phyloP scores from a whole-genome alignment of 2,329 filamentous ascomycete species.

The Aspergillus neoniger region DNA sequence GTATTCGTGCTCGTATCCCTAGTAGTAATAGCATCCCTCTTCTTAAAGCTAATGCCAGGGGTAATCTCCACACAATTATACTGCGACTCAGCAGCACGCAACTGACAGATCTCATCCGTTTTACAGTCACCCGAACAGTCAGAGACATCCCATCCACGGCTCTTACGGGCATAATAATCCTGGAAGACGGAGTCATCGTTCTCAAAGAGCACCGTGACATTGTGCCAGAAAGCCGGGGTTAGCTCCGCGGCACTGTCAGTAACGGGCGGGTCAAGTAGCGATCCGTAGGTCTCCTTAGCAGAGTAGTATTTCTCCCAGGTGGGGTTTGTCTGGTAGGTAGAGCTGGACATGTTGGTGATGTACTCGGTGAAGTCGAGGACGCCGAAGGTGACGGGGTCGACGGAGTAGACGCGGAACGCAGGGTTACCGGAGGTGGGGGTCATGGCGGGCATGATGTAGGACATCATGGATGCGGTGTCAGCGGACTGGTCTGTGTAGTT shows the following conservation, averaged over 20 bases:
- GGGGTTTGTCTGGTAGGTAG: constrained; percentile 54
- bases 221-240: constrained; percentile 63
- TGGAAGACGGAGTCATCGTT: constrained; percentile 48
- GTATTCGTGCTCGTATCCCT: not conserved
- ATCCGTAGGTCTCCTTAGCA: constrained; percentile 52
- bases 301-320: constrained; percentile 53
- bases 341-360: constrained; percentile 56
- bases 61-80: constrained; percentile 53
- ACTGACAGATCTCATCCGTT: constrained; percentile 50
- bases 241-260: constrained; percentile 53
- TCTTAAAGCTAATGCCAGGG: constrained; percentile 38
- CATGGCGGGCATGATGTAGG: constrained; percentile 56
- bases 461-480: constrained; percentile 49
- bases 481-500: constrained; percentile 50
- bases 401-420: constrained; percentile 57
- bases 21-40: constrained; percentile 18
- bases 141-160: constrained; percentile 49
- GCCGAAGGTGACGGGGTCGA: constrained; percentile 57
- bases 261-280: constrained; percentile 5
- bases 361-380: constrained; percentile 55
- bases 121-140: constrained; percentile 50
- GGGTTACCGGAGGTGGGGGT: constrained; percentile 58
- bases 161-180: constrained; percentile 52
- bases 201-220: constrained; percentile 55
- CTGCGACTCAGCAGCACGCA: constrained; percentile 46